Conservation (phyloP, 805 yeast genomes). For the Ascoidea asiatica region DNA sequence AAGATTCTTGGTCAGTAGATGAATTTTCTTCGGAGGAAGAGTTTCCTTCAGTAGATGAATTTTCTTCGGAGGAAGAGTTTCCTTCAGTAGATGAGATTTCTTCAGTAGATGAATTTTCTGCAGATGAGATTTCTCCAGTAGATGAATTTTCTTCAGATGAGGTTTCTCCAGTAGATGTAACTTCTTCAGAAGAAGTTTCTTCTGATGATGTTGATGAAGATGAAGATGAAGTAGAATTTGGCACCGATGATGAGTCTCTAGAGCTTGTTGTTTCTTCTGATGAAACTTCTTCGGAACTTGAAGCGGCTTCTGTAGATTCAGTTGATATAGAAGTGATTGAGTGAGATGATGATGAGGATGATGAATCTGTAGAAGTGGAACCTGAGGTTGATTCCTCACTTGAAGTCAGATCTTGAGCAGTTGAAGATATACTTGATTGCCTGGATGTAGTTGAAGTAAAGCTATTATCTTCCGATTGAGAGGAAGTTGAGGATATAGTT, state of each 20-base stretch:
- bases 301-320: neutral
- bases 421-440: no score
- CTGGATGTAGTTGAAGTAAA: no score
- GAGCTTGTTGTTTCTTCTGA: no score
- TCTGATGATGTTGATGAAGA: neutral
- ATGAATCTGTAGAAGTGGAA: no score
- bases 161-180: neutral
- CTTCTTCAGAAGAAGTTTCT: neutral
- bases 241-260: neutral
- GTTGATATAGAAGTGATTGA: neutral
- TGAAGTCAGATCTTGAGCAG: neutral
- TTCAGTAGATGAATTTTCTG: neutral
- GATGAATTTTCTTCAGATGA: neutral
- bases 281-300: no score
- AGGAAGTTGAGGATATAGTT: constrained; percentile 7
- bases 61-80: neutral
- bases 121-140: neutral
- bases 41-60: neutral
- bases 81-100: neutral
- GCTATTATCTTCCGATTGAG: neutral
- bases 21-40: neutral
- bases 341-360: neutral
- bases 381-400: no score
- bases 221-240: neutral
- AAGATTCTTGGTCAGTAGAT: neutral